phyloP scores from a whole-genome alignment of 805 yeast genomes.

The Sugiyamaella mastotermitis region DNA sequence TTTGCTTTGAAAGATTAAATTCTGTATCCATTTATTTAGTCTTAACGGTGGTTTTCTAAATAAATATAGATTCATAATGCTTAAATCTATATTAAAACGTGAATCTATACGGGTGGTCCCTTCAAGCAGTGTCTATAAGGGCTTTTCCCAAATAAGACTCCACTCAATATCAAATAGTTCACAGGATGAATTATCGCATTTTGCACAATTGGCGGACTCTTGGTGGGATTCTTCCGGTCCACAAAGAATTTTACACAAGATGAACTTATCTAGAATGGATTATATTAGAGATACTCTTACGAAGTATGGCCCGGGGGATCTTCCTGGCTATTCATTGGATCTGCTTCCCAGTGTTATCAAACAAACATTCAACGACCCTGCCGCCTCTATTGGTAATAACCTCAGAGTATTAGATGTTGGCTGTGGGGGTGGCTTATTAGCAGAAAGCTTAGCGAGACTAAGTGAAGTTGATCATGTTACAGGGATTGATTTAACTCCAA shows the following conservation, averaged over 20 bases:
- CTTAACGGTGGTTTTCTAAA: too few species aligned
- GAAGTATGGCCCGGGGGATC: conserved; percentile 46
- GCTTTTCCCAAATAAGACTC: too few species aligned
- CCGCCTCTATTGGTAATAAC: conserved; percentile 28
- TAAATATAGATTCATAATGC: too few species aligned
- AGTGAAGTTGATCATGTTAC: conserved; percentile 53
- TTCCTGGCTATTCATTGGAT: conserved; percentile 72
- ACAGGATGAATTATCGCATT: conserved; percentile 67
- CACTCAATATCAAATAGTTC: conserved; percentile 20
- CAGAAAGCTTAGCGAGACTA: conserved; percentile 81
- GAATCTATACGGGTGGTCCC: too few species aligned
- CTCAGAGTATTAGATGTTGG: conserved; percentile 79
- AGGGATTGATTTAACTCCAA: conserved; percentile 83
- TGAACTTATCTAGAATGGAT: conserved; percentile 87
- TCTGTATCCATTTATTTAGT: too few species aligned
- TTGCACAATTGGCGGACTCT: conserved; percentile 78
- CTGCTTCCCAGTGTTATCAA: conserved; percentile 48
- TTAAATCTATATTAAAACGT: too few species aligned
- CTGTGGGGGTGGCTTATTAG: conserved; percentile 95
- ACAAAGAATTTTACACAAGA: conserved; percentile 87
- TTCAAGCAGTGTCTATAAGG: too few species aligned
- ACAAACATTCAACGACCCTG: conserved; percentile 1
- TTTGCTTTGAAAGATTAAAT: too few species aligned
- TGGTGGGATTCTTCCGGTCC: conserved; percentile 99
- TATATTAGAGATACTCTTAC: conserved; percentile 63